These are phyloP conservation scores for Botrytis aclada DNA, from an alignment of 2,329 filamentous ascomycete genomes.

Conservation along the genomic window DNA sequence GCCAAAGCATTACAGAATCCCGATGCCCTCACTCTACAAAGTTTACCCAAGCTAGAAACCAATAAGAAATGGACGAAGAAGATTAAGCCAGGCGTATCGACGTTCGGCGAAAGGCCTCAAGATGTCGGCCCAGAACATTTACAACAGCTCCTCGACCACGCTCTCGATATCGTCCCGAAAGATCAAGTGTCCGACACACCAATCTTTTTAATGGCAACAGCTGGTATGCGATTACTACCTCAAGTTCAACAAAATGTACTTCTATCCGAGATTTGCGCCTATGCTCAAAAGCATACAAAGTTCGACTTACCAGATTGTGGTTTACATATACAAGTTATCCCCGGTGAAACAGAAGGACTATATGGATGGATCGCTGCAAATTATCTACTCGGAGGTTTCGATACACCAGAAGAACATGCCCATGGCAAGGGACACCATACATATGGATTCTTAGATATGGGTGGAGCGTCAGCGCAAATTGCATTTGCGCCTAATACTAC, in stretches of 20 bases:
- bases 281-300: conserved; percentile 69
- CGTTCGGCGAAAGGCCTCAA: conserved; percentile 74
- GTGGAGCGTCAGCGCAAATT: conserved; percentile 94
- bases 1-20: conserved; percentile 62
- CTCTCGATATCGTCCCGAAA: conserved; percentile 71
- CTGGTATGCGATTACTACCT: conserved; percentile 85
- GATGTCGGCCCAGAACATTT: conserved; percentile 81
- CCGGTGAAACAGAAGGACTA: conserved; percentile 90
- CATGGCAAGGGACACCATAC: conserved; percentile 90
- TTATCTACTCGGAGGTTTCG: conserved; percentile 88
- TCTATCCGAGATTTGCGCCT: conserved; percentile 76
- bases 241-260: conserved; percentile 69
- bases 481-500: conserved; percentile 94
- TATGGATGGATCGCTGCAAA: conserved; percentile 98
- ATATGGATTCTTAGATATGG: conserved; percentile 98
- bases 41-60: conserved; percentile 76
- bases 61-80: conserved; percentile 90
- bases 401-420: conserved; percentile 67
- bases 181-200: conserved; percentile 80
- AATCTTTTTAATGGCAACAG: conserved; percentile 92
- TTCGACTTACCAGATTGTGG: conserved; percentile 90
- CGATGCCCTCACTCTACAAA: conserved; percentile 57
- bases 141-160: conserved; percentile 75
- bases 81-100: conserved; percentile 88
- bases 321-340: conserved; percentile 87